Base-by-base conservation (phyloP, 1,139 yeast genomes). In the Eremothecium cymbalariae region DNA sequence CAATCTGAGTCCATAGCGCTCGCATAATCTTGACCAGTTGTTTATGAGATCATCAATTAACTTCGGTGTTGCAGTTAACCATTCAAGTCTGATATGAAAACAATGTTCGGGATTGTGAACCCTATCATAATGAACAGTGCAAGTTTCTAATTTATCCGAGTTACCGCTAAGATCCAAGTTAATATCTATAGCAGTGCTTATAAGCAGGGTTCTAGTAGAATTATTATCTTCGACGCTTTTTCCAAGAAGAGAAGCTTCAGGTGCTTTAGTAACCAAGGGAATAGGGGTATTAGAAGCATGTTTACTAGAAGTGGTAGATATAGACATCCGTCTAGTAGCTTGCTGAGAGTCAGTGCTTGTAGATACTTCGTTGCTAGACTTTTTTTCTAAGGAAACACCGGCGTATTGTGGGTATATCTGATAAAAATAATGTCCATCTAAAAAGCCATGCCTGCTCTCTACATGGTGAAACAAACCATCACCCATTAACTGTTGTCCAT, bases 41-140 rank as follows among this genome's bases (percentile, higher is more conserved):
- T 70, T 77, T 19, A 93, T 70, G n/a, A 85, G 67, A 48, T 90
- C 96, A 47, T 93, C 98, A 38, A 93, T 78, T 32, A 90, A 69
- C 51, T 80, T 82, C 1, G 94, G 82, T 0, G 97, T 85, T 0
- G 95, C 78, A 41, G 83, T 84, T 24, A 90, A 63, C 98, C 99
- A 93, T 57, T 90, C 96, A 18, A 90, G 61, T 35, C 95, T 67
- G 23, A 93, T 70, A 51, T 88, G 98, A 62, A 78, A 93, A 51
- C 97, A 88, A 51, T 88, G 94, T 43, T 85, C 94, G 0, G 97
- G 96, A 53, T 88, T 90, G 53, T 86, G 97, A 3, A 86, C 90
- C 36, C 78, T 70, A 55, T 93, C 98, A 51, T 84, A 83, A 58
- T 90, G 97, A 3, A 90, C 86, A 3, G 78, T 76, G 25, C 88